Evolutionary conservation across 2,329 filamentous ascomycete genomes (phyloP).

Genomic region (Trichoderma aggressivum): DNA sequence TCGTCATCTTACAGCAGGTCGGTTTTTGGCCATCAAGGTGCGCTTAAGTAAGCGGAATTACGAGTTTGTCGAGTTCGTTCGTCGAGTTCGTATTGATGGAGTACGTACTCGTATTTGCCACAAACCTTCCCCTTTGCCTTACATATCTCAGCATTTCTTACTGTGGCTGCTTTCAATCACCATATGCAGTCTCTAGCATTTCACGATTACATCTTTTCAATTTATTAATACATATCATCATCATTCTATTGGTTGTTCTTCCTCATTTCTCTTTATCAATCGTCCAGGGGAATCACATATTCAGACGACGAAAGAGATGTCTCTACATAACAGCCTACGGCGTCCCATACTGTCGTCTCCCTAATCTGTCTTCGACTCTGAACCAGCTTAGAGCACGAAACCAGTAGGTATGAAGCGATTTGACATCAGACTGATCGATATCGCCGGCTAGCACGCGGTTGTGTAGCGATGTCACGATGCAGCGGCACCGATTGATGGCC

Average conservation of each 20-base stretch:
- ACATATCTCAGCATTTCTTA: not conserved
- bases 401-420: not conserved
- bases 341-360: not conserved
- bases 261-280: not conserved
- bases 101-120: not conserved
- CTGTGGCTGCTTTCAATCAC: not conserved
- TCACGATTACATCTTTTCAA: not conserved
- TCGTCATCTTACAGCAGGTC: not conserved
- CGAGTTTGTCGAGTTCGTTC: not conserved
- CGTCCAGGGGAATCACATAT: not conserved
- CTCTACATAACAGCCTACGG: not conserved
- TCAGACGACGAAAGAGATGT: not conserved
- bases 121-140: not conserved
- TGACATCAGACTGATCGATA: rapidly evolving
- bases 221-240: rapidly evolving
- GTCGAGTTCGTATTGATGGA: not conserved
- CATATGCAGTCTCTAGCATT: not conserved
- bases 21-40: not conserved
- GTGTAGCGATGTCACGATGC: not conserved
- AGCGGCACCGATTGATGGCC: not conserved
- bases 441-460: not conserved
- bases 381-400: not conserved
- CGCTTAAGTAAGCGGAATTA: not conserved
- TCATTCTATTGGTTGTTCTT: not conserved
- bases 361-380: not conserved